Evolutionary conservation across 176 grass and related monocot genomes (phyloP), one percentile per base, ranked within the genome.

Genomic region (Raddia guianensis): DNA sequence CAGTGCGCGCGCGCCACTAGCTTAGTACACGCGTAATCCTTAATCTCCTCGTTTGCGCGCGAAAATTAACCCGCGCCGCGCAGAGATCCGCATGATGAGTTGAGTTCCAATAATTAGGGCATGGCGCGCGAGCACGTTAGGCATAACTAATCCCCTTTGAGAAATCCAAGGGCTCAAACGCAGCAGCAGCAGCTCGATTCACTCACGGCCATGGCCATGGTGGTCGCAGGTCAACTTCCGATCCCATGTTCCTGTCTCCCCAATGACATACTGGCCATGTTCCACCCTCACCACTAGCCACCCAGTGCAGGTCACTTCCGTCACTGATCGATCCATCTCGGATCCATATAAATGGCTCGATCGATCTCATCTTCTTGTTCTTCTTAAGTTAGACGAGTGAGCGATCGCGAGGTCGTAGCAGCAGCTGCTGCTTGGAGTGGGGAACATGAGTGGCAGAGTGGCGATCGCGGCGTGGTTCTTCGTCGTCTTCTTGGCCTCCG

Each of bases 201-300:
- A 27, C 27, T 27, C 27, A 27, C 27, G 27, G 27, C 5, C 52
- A 54, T 54, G 52, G 52, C 0, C 2, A 54, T 54, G 52, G 52
- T 2, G 5, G 52, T 54, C 14, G 14, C 52, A 54, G 16, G 40
- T 68, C 65, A 68, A 68, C 66, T 47, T 68, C 9, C 45, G 66
- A 68, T n/a, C 66, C 66, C 66, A 68, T 68, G 66, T 68, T 68
- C 65, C 14, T 19, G 16, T 68, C 65, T 46, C 64, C 65, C 37
- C 37, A 42, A 47, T 68, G 43, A 6, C 66, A 12, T 45, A 68
- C 66, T 68, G 66, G 43, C 66, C 66, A 68, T 47, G 66, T 68
- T 47, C 43, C 16, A 5, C 57, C 2, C 20, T 8, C 18, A 6
- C 6, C 53, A 55, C 53, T n/a, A n/a, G 15, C 1, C 6, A 5